Conservation (phyloP, 1,284 basidiomycete species). For the Termitomyces sp. region DNA sequence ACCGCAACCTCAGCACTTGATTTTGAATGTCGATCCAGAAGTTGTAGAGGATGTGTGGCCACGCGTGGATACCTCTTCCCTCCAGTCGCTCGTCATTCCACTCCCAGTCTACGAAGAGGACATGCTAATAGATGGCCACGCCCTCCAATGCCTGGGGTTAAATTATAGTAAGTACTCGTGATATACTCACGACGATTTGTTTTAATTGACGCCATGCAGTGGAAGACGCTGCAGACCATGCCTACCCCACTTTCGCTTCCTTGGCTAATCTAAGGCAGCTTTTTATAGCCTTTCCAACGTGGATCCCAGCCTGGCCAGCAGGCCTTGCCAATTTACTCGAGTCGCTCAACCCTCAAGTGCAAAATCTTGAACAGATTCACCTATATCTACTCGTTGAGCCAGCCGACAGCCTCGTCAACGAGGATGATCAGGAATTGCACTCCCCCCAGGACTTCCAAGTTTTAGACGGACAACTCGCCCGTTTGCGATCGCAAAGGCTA, state of each 20-base stretch:
- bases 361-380: background rate
- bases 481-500: background rate
- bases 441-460: background rate
- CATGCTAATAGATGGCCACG: background rate
- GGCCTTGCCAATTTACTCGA: background rate
- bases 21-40: background rate
- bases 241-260: background rate
- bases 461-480: background rate
- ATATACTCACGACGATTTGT: background rate
- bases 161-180: background rate
- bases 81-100: conserved; percentile 1
- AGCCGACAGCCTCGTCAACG: background rate
- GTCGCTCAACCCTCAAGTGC: background rate
- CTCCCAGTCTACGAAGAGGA: background rate
- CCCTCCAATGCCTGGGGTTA: background rate
- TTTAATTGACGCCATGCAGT: background rate
- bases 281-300: conserved; percentile 1
- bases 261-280: background rate
- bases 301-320: background rate
- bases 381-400: background rate
- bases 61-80: conserved; percentile 3
- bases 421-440: background rate
- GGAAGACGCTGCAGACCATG: background rate
- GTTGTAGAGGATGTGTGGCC: conserved; percentile 1
- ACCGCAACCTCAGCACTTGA: background rate